Conservation (phyloP, 257 asterid genomes). For the Solanum chiquidenum region DNA sequence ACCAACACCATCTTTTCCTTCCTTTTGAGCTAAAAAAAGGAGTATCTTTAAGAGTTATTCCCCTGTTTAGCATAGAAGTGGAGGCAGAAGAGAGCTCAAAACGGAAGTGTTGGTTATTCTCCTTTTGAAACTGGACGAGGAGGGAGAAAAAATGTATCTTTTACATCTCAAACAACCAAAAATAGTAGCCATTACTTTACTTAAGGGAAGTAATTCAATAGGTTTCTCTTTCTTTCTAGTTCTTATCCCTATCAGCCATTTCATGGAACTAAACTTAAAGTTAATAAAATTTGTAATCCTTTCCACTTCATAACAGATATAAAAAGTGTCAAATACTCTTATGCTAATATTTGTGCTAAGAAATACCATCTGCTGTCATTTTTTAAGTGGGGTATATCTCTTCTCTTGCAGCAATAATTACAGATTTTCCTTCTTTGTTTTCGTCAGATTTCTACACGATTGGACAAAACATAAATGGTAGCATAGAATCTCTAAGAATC, state of each 20-base stretch:
- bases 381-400: not conserved
- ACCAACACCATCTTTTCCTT: not conserved
- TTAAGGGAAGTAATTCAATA: not conserved
- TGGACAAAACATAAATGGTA: not conserved
- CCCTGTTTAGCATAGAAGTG: not conserved
- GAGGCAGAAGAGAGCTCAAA: not conserved
- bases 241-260: not conserved
- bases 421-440: not conserved
- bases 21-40: not conserved
- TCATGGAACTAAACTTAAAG: not conserved
- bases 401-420: not conserved
- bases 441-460: not conserved
- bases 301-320: not conserved
- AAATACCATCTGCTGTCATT: not conserved
- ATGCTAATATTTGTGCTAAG: not conserved
- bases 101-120: not conserved
- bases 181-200: not conserved
- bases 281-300: not conserved
- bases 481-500: not conserved
- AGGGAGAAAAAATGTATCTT: not conserved
- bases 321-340: not conserved
- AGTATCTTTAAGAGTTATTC: not conserved
- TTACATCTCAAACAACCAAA: not conserved
- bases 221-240: not conserved
- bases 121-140: not conserved